Conservation (phyloP, 208 protist species). For the Wallacemonas sp. region DNA sequence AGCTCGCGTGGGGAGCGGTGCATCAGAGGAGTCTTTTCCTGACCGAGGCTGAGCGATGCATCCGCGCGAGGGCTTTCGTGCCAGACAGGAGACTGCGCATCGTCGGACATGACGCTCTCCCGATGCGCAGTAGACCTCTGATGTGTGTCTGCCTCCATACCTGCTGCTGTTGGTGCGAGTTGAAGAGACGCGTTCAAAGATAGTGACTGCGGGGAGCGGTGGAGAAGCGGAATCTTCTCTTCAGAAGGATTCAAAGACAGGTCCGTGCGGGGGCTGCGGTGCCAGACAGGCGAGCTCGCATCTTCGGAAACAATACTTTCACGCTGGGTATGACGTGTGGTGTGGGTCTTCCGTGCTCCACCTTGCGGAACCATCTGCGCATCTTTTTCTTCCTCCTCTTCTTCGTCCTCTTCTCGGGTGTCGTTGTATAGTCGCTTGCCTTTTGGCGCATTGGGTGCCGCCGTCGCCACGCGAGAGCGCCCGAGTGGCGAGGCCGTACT, state of each 20-base stretch:
- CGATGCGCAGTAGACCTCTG: too few relatives aligned
- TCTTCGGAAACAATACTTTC: not conserved
- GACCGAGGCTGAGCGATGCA: too few relatives aligned
- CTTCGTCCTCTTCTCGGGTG: not conserved
- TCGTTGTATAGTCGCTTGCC: not conserved
- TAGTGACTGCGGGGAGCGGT: too few relatives aligned
- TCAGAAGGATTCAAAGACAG: not conserved
- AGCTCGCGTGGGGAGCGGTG: too few relatives aligned
- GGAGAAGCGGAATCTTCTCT: not conserved
- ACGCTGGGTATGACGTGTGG: not conserved
- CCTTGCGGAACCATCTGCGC: not conserved
- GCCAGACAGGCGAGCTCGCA: slow-evolving; percentile 2
- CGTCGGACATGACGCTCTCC: too few relatives aligned
- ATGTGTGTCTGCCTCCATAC: too few relatives aligned
- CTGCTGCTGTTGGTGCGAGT: too few relatives aligned
- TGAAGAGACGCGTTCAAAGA: too few relatives aligned
- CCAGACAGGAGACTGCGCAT: too few relatives aligned
- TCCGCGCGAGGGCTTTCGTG: too few relatives aligned
- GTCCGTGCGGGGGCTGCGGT: not conserved
- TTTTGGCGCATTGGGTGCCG: not conserved
- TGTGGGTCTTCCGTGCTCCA: not conserved
- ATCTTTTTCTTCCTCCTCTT: not conserved
- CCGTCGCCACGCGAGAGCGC: not conserved
- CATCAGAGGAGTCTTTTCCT: too few relatives aligned
- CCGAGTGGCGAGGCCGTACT: not conserved